phyloP scores from a whole-genome alignment of 2,329 filamentous ascomycete species.

The Colletotrichum chlorophyti region DNA sequence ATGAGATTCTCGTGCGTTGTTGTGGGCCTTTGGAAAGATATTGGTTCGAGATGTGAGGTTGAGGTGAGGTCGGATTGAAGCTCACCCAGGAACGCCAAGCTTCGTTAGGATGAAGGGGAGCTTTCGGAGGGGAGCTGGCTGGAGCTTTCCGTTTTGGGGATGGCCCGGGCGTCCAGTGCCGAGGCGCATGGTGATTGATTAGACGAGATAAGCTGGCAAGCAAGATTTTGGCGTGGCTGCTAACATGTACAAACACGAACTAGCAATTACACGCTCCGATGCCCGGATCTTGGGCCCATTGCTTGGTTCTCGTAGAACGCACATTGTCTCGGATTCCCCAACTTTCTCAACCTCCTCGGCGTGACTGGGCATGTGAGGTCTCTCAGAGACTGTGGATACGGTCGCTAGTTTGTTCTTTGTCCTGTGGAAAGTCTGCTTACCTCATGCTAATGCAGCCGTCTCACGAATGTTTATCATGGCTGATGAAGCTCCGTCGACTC shows the following conservation, averaged over 20 bases:
- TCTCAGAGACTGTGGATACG: background rate
- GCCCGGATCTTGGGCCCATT: no score
- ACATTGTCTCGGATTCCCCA: slow-evolving; percentile 22
- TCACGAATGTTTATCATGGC: no score
- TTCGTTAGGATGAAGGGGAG: background rate
- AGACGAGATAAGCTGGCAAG: slow-evolving; percentile 1
- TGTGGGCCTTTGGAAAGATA: background rate
- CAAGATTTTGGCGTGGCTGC: background rate
- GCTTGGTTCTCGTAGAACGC: background rate
- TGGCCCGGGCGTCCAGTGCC: slow-evolving; percentile 5
- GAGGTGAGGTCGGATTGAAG: slow-evolving; percentile 4
- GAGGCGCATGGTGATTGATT: slow-evolving; percentile 2
- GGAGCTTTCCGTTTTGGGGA: slow-evolving; percentile 3
- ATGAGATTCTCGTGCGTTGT: background rate
- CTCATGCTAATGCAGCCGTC: no score
- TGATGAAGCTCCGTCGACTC: no score
- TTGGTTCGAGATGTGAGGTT: background rate
- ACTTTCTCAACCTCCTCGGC: background rate
- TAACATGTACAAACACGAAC: slow-evolving; percentile 10
- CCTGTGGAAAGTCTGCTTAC: no score
- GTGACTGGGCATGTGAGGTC: background rate
- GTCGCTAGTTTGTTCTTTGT: slow-evolving; percentile 34
- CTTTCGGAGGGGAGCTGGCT: background rate
- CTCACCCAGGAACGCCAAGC: no score
- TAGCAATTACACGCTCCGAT: background rate